phyloP scores from a whole-genome alignment of 768 basidiomycete genomes.

The Hydnomerulius pinastri region DNA sequence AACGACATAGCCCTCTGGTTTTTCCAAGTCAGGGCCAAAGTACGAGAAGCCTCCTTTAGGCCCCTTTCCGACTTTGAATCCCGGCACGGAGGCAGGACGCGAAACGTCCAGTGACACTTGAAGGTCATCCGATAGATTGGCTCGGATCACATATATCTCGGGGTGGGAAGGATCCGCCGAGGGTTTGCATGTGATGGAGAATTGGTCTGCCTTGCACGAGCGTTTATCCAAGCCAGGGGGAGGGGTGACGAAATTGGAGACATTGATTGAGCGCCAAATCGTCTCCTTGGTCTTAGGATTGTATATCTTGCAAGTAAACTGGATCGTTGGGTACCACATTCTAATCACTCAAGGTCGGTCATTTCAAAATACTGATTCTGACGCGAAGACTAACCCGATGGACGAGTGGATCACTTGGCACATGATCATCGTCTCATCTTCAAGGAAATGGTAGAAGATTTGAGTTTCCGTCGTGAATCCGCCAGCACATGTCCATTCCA shows the following conservation, averaged over 20 bases:
- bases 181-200: slow-evolving; percentile 67
- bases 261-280: slow-evolving; percentile 87
- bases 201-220: slow-evolving; percentile 85
- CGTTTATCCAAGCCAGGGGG: slow-evolving; percentile 82
- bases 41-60: slow-evolving; percentile 88
- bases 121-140: slow-evolving; percentile 76
- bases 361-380: slow-evolving; percentile 3
- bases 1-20: slow-evolving; percentile 82
- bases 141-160: slow-evolving; percentile 79
- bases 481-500: slow-evolving; percentile 77
- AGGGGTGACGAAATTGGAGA: slow-evolving; percentile 74
- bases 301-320: slow-evolving; percentile 89
- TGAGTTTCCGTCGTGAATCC: slow-evolving; percentile 94
- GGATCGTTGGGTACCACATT: slow-evolving; percentile 91
- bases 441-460: slow-evolving; percentile 77
- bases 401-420: slow-evolving; percentile 87
- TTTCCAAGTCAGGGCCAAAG: slow-evolving; percentile 69
- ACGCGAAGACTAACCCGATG: slow-evolving; percentile 66
- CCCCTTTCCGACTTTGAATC: slow-evolving; percentile 91
- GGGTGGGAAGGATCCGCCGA: slow-evolving; percentile 57
- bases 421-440: slow-evolving; percentile 78
- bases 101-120: slow-evolving; percentile 76
- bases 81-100: slow-evolving; percentile 70
- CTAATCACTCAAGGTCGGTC: slow-evolving; percentile 42
- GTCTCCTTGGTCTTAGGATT: slow-evolving; percentile 74